Conservation (phyloP, 2,329 filamentous ascomycete genomes). For the Trematosphaeria pertusa region DNA sequence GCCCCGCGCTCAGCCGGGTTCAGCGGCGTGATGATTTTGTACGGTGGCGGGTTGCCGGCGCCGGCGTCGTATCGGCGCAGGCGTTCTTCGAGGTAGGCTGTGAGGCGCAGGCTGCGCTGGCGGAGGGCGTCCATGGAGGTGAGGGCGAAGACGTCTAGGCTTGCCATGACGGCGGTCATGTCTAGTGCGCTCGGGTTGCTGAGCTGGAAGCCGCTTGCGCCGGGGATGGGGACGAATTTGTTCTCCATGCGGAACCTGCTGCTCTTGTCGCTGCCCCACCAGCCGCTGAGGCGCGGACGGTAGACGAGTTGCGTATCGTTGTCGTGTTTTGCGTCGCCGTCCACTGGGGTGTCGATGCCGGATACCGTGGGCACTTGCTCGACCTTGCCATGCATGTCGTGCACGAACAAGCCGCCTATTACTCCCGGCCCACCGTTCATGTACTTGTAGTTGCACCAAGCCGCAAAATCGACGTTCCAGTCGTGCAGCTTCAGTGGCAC, state of each 20-base stretch:
- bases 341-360: conserved; percentile 34
- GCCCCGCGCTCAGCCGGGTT: conserved; percentile 74
- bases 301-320: conserved; percentile 54
- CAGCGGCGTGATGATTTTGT: conserved; percentile 71
- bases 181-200: conserved; percentile 84
- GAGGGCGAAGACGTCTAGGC: conserved; percentile 75
- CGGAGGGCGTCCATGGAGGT: conserved; percentile 74
- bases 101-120: conserved; percentile 74
- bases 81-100: conserved; percentile 73
- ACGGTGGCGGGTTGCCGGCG: conserved; percentile 38
- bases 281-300: conserved; percentile 74
- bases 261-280: conserved; percentile 84
- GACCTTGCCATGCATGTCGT: conserved; percentile 74
- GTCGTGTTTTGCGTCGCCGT: conserved; percentile 20
- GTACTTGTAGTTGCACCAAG: conserved; percentile 96
- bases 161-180: conserved; percentile 74
- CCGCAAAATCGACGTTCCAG: conserved; percentile 91
- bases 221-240: conserved; percentile 75
- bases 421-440: conserved; percentile 84
- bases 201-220: conserved; percentile 83
- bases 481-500: conserved; percentile 80
- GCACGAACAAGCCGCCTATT: conserved; percentile 82
- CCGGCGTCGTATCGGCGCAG: conserved; percentile 30
- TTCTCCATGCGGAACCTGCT: conserved; percentile 86
- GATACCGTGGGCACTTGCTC: conserved; percentile 14